These are phyloP conservation scores for Fusarium sp. DNA, from an alignment of 2,329 filamentous ascomycete genomes.

Conservation along the genomic window DNA sequence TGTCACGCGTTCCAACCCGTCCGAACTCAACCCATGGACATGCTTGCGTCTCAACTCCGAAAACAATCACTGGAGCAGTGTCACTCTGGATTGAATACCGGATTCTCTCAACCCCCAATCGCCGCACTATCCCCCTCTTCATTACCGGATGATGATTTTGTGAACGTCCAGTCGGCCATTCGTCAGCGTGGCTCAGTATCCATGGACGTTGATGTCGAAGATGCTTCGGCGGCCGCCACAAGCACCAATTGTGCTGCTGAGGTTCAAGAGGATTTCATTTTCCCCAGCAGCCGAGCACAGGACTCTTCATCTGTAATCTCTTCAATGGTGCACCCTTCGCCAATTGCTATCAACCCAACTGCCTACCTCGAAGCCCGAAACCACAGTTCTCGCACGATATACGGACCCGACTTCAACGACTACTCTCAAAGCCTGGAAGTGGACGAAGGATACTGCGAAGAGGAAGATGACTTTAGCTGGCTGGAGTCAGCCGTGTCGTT, in stretches of 20 bases:
- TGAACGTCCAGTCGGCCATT: slow-evolving; percentile 7
- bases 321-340: background rate
- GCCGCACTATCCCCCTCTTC: slow-evolving; percentile 34
- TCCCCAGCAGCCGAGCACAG: background rate
- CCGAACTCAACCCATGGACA: slow-evolving; percentile 33
- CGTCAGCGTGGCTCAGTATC: slow-evolving; percentile 1
- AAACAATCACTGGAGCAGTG: slow-evolving; percentile 37
- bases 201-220: slow-evolving; percentile 34
- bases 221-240: background rate
- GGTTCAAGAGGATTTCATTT: background rate
- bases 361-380: slow-evolving; percentile 5
- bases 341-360: slow-evolving; percentile 7
- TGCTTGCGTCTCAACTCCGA: slow-evolving; percentile 39
- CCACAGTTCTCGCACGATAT: background rate
- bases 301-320: background rate
- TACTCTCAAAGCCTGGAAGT: slow-evolving; percentile 36
- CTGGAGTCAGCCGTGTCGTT: slow-evolving; percentile 30
- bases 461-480: slow-evolving; percentile 43
- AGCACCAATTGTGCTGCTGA: background rate
- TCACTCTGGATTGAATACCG: background rate
- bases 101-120: background rate
- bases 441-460: slow-evolving; percentile 47
- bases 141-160: slow-evolving; percentile 28
- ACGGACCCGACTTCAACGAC: slow-evolving; percentile 6
- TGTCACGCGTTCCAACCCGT: slow-evolving; percentile 3